Evolutionary conservation across 768 basidiomycete species (phyloP), one percentile per base, ranked within the genome.

Genomic region (Cystofilobasidium ferigula): DNA sequence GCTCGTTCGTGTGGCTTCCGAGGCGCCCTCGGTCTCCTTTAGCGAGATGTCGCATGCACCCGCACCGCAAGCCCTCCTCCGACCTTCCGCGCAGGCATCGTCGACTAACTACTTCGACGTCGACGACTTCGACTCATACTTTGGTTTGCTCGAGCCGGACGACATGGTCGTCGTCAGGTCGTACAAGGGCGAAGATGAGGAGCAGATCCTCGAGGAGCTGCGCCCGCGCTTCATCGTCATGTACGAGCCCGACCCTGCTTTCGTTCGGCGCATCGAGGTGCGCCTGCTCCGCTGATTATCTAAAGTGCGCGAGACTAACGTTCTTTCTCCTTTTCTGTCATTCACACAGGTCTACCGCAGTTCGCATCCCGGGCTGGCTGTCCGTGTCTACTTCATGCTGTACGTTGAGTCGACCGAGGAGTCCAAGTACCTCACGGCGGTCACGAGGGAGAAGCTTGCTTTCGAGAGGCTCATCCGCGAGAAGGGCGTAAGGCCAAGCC

Each of bases 381-480:
- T 98, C 0, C 80, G 93, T 18, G 87, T 97, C 2, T 98, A 98
- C 76, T 92, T 97, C 74, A 87, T 95, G 87, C 79, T 90, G n/a
- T 98, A 98, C 76, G 81, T 84, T 63, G 84, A 88, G 71, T 93
- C 89, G 57, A 87, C 87, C 69, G 95, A 99, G 75, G 95, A 99
- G 71, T 91, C 94, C 75, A 88, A 88, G 74, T 99, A 95, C 75
- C 81, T 99, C 35, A 86, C 88, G 34, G 87, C 85, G 2, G 82
- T 97, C 35, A 80, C 91, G 57, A 84, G 85, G 67, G 95, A 99
- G 78, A 97, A 95, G 74, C 88, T 94, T 61, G 85, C 91, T 0
- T 98, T 98, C 71, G 88, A 95, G 76, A 81, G 85, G 63, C 77
- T 99, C 28, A 97, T 99, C 74, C 87, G 85, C 72, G 95, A 98